Base-by-base conservation (phyloP, 1,139 yeast species). In the Arxiozyma slooffiae region DNA sequence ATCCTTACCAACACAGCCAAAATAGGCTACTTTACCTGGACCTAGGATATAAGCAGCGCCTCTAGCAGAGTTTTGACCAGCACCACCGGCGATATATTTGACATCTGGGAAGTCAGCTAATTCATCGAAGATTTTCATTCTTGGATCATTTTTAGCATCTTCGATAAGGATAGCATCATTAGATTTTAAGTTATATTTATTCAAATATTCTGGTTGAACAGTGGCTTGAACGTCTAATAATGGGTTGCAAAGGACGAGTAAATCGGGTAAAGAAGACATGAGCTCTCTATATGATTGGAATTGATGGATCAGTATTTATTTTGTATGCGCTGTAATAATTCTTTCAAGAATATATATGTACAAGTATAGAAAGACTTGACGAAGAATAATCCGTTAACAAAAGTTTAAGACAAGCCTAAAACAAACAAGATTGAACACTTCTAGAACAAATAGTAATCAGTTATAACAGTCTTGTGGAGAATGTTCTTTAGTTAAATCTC, bases 61-160 rank as follows among this genome's bases (percentile, higher is more conserved):
- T 74, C 99, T 82, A 53, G 98, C 97, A 57, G 98, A 83, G 75
- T 92, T 92, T 75, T 92, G 99, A 54, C 97, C 98, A 61, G 99
- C 98, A 69, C 99, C 99, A 61, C 99, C 99, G 55, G 99, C 98
- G 61, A 92, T 80, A 57, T 82, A 73, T 65, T 81, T 79, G 59
- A 86, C 82, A 55, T 76, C 80, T 43, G 78, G 74, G 67, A 74
- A 73, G 49, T 75, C 70, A 57, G 87, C 73, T 59, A 85, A 78
- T 71, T 90, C 97, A 53, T 79, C 83, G 69, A 76, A 92, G 68
- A 92, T 86, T 52, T 90, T 87, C 79, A 82, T 72, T 73, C 88
- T 97, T 71, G 83, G 79, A 59, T 82, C 90, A 23, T 55, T 54
- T n/a, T 63, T 51, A 20, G 59, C 49, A 39, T 64, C 68, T 63